Evolutionary conservation across 257 asterid genomes (phyloP).

Genomic region (Penstemon barbatus): DNA sequence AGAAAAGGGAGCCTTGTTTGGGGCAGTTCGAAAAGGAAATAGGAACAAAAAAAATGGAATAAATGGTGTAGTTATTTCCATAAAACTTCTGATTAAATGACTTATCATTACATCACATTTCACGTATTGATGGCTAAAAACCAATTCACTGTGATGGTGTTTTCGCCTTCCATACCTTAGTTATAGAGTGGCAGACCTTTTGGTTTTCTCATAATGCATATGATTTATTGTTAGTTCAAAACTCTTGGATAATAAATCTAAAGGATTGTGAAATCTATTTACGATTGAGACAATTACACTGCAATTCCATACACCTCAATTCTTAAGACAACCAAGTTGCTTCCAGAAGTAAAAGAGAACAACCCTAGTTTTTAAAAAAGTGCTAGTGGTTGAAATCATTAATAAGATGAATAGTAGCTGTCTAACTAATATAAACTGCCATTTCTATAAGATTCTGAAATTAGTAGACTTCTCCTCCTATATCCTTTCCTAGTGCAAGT

Average conservation of each 20-base stretch:
- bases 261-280: neutral
- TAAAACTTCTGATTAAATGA: neutral
- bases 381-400: slow-evolving; percentile 16
- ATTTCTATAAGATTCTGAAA: slow-evolving; percentile 20
- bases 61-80: neutral
- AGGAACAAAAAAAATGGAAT: too few species aligned
- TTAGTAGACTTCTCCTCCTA: neutral
- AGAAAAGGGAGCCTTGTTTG: too few species aligned
- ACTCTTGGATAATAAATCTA: neutral
- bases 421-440: slow-evolving; percentile 11
- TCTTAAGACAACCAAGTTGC: neutral
- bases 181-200: neutral
- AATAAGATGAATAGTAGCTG: slow-evolving; percentile 1
- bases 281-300: neutral
- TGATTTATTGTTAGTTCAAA: neutral
- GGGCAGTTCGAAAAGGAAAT: too few species aligned
- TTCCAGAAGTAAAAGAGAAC: slow-evolving; percentile 3
- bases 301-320: slow-evolving; percentile 2
- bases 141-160: slow-evolving; percentile 3
- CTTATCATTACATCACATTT: slow-evolving; percentile 3
- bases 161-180: neutral
- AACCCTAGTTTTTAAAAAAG: slow-evolving; percentile 8
- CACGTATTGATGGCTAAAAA: slow-evolving; percentile 2
- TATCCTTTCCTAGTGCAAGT: neutral
- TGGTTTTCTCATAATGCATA: neutral